A percentile compares a stretch with the other conserved stretches of the same genome.
phyloP scores from a whole-genome alignment of 768 basidiomycete genomes.

The Mycena filopes region DNA sequence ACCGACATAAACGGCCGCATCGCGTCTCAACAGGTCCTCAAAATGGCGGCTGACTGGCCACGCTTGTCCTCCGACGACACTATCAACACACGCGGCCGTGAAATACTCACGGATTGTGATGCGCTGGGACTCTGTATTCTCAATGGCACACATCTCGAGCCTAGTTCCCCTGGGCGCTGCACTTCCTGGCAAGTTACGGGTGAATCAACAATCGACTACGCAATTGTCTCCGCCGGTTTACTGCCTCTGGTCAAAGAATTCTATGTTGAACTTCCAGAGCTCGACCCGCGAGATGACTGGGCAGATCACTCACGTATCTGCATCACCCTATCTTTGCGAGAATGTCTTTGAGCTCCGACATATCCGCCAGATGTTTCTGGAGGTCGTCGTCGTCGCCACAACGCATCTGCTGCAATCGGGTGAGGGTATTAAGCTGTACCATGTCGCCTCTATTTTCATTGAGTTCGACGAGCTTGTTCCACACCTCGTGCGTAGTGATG shows the following conservation, averaged over 20 bases:
- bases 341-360: too few species aligned
- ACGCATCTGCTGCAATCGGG: conserved; percentile 6
- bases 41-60: background rate
- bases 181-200: conserved; percentile 3
- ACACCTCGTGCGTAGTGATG: too few species aligned
- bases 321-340: too few species aligned
- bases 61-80: background rate
- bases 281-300: conserved; percentile 9
- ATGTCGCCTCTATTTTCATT: too few species aligned
- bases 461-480: too few species aligned
- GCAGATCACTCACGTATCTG: conserved; percentile 12
- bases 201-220: conserved; percentile 1
- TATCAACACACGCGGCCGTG: background rate
- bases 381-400: background rate
- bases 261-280: background rate
- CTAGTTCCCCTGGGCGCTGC: background rate
- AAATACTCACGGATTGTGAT: background rate
- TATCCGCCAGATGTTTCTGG: background rate
- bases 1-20: background rate
- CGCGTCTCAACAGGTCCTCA: background rate
- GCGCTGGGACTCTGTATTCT: conserved; percentile 3
- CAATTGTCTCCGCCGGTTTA: background rate
- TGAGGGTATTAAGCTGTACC: background rate
- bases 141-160: conserved; percentile 4
- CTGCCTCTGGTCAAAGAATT: background rate